Conservation (phyloP, 805 yeast species). For the Zygosaccharomyces pseudorouxii region DNA sequence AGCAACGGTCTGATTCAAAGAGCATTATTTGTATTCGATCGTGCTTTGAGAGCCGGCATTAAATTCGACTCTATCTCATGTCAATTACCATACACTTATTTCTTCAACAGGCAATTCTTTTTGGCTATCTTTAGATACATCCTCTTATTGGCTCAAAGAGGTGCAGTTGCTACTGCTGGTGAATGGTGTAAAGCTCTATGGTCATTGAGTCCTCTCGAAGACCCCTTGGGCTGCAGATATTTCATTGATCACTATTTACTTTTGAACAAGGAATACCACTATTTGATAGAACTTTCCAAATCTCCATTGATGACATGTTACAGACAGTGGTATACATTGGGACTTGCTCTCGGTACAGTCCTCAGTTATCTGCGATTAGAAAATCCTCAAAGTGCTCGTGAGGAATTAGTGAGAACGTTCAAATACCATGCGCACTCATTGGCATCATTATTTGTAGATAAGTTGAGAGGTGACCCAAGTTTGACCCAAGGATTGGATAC, state of each 20-base stretch:
- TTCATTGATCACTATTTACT: conserved; percentile 78
- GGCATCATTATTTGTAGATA: conserved; percentile 22
- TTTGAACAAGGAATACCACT: conserved; percentile 58
- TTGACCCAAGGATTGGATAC: conserved; percentile 19
- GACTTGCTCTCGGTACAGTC: conserved; percentile 60
- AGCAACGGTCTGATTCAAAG: conserved; percentile 72
- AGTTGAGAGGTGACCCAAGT: conserved; percentile 22
- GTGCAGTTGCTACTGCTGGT: conserved; percentile 73
- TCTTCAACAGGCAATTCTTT: conserved; percentile 73
- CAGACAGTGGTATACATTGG: conserved; percentile 66
- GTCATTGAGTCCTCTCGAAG: conserved; percentile 69
- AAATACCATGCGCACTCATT: conserved; percentile 50
- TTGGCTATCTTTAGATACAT: conserved; percentile 70
- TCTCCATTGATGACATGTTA: conserved; percentile 57
- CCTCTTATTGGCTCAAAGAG: conserved; percentile 64
- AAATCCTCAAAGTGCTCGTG: conserved; percentile 42
- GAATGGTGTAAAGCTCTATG: conserved; percentile 67
- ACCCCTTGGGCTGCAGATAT: conserved; percentile 79
- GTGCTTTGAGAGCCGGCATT: conserved; percentile 60
- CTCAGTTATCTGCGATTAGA: conserved; percentile 52
- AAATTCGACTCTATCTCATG: conserved; percentile 50
- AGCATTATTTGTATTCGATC: conserved; percentile 73
- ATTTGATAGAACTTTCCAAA: conserved; percentile 51
- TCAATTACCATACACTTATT: conserved; percentile 71
- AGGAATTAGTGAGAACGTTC: conserved; percentile 48